These are phyloP conservation scores for Phoenix roebelenii DNA, from an alignment of 176 grass and related monocot species.

Conservation along the genomic window DNA sequence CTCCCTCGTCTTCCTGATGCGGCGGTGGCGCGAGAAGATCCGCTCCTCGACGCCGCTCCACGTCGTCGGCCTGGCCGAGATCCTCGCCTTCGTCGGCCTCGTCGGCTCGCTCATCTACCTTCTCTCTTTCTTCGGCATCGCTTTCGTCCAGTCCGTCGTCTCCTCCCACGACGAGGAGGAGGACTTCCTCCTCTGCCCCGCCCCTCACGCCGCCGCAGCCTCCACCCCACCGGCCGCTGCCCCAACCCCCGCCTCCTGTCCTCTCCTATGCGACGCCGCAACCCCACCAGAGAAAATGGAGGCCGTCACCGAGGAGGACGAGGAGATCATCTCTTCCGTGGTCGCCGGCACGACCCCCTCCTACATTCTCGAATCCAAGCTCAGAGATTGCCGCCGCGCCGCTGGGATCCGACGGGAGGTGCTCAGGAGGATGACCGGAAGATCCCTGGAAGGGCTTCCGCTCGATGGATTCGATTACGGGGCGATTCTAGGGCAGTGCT, in stretches of 20 bases:
- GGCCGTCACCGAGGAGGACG: conserved; percentile 25
- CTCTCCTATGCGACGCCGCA: conserved; percentile 9
- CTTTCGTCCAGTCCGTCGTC: conserved; percentile 63
- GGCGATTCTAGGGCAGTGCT: conserved; percentile 63
- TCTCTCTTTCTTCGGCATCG: conserved; percentile 76
- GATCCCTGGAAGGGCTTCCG: conserved; percentile 49
- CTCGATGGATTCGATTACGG: conserved; percentile 63
- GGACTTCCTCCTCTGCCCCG: conserved; percentile 2
- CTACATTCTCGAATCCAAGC: conserved; percentile 46
- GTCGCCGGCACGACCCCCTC: conserved; percentile 50
- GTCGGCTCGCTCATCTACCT: conserved; percentile 68
- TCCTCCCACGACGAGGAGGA: conserved; percentile 76
- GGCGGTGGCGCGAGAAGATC: conserved; percentile 72
- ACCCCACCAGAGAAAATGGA: conserved; percentile 31
- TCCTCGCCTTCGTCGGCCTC: conserved; percentile 68
- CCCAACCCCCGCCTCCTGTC: conserved; percentile 17
- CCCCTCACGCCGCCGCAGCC: too few relatives aligned
- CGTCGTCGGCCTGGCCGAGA: conserved; percentile 51
- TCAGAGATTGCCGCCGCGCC: conserved; percentile 50
- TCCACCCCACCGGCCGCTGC: too few relatives aligned
- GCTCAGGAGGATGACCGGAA: conserved; percentile 48
- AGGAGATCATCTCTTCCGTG: conserved; percentile 43
- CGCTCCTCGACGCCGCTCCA: conserved; percentile 56
- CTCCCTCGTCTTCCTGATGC: conserved; percentile 74
- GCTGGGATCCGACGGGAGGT: conserved; percentile 58